These are phyloP conservation scores for Podospora comata DNA, from an alignment of 495 filamentous ascomycete species.

Conservation along the genomic window DNA sequence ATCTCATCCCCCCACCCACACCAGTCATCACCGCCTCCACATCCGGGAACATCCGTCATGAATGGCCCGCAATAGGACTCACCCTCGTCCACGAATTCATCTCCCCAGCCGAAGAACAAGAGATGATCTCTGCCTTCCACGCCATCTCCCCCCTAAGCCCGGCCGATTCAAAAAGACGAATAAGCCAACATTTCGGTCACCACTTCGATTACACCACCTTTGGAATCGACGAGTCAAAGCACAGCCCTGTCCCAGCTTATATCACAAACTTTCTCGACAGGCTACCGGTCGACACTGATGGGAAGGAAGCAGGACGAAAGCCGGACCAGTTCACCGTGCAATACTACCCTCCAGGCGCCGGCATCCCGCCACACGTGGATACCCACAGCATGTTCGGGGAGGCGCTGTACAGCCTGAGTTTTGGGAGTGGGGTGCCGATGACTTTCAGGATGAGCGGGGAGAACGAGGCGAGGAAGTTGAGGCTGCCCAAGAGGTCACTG, in stretches of 20 bases:
- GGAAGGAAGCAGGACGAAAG: not conserved
- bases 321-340: slow-evolving; percentile 37
- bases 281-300: slow-evolving; percentile 24
- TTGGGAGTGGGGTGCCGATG: slow-evolving; percentile 32
- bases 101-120: slow-evolving; percentile 24
- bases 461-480: slow-evolving; percentile 34
- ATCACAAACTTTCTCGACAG: slow-evolving; percentile 26
- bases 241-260: slow-evolving; percentile 29
- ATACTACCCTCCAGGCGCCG: slow-evolving; percentile 35
- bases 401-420: slow-evolving; percentile 32
- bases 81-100: slow-evolving; percentile 33
- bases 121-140: slow-evolving; percentile 32
- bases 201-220: slow-evolving; percentile 39
- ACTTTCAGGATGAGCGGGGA: slow-evolving; percentile 27
- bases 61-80: slow-evolving; percentile 28
- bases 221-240: slow-evolving; percentile 25
- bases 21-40: not conserved
- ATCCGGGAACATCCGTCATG: not conserved
- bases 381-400: slow-evolving; percentile 37
- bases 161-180: slow-evolving; percentile 19
- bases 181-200: slow-evolving; percentile 34
- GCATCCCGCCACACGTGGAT: slow-evolving; percentile 38
- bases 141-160: slow-evolving; percentile 13
- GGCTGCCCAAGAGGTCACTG: slow-evolving; percentile 31
- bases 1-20: not conserved